A percentile compares a stretch with the other conserved stretches of the same genome.
phyloP scores from a whole-genome alignment of 345 rosid species.

The Gossypium herbaceum region DNA sequence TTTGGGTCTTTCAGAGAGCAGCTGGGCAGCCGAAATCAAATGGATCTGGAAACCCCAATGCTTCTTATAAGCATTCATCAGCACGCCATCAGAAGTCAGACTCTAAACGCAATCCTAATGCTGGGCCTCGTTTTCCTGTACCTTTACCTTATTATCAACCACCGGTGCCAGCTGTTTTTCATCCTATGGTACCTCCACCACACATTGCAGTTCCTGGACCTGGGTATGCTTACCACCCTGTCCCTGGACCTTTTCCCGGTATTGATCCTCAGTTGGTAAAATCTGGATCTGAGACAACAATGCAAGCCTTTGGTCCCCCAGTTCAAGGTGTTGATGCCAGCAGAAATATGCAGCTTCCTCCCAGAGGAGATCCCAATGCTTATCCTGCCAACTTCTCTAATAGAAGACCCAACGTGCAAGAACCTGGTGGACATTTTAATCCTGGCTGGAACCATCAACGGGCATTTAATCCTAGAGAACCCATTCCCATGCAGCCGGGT shows the following conservation, averaged over 20 bases:
- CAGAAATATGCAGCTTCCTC: conserved; percentile 43
- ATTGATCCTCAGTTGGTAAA: conserved; percentile 55
- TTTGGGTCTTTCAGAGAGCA: conserved; percentile 40
- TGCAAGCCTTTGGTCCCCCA: conserved; percentile 54
- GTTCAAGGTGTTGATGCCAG: conserved; percentile 32
- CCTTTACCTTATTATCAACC: conserved; percentile 56
- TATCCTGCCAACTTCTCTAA: conserved; percentile 34
- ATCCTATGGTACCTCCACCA: conserved; percentile 58
- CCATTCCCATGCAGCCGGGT: conserved; percentile 54
- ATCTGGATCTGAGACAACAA: conserved; percentile 53
- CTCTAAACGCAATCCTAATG: conserved; percentile 51
- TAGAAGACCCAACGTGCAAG: conserved; percentile 51
- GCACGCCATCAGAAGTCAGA: conserved; percentile 61
- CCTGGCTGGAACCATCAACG: conserved; percentile 66
- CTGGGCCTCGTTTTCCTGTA: conserved; percentile 53
- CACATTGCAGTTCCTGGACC: conserved; percentile 63
- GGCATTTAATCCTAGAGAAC: conserved; percentile 46
- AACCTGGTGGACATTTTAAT: conserved; percentile 39
- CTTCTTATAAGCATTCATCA: conserved; percentile 46
- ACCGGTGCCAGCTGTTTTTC: conserved; percentile 42
- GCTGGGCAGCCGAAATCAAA: conserved; percentile 52
- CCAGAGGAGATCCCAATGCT: conserved; percentile 59
- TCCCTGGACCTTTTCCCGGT: conserved; percentile 57
- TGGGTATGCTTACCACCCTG: conserved; percentile 57
- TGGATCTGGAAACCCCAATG: conserved; percentile 50